Base-by-base conservation (phyloP, 2,329 filamentous ascomycete species). In the Chrysoporthe cubensis region DNA sequence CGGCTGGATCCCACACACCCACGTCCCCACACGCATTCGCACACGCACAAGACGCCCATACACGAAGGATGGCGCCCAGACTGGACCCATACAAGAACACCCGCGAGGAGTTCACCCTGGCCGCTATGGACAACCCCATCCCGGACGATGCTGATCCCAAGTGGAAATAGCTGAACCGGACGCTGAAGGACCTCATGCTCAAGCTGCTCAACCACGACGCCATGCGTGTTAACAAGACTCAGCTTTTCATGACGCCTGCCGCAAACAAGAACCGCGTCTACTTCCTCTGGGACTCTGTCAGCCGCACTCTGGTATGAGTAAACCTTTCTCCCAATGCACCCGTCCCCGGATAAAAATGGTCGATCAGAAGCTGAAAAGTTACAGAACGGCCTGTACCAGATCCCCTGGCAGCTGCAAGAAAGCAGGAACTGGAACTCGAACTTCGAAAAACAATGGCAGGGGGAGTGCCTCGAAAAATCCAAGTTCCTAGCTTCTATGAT, bases 351-450 rank as follows among this genome's bases (percentile, higher is more conserved):
- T n/a, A 11, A 2, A 3, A 42, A 42, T 18, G n/a, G 34, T 34
- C 37, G 9, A 34, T 18, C 43, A 50, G 14, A 34, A 7, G 8
- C 59, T 37, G 37, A n/a, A 13, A 37, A 4, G 44, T 14, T 16
- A 32, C 32, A 62, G 60, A 21, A 18, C 44, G 50, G 14, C 14
- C 26, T 62, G 43, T 50, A 62, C 21, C 18, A n/a, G n/a, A 18
- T 62, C 44, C 60, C 60, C 21, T 44, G 43, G 8, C 43, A 62
- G 46, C 60, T 62, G 18, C 44, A 62, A 50, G 60, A 26, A 21
- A 62, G 60, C 60, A 18, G 44, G 16, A 9, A n/a, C 26, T 62
- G 61, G 48, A 26, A 21, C 18, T 44, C 48, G 18, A 11, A 4
- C 13, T 3, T 43, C n/a, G 46, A 63, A 46, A 18, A 63, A 46